These are phyloP conservation scores for Claviceps spartinae DNA, from an alignment of 2,329 filamentous ascomycete genomes.

Conservation along the genomic window DNA sequence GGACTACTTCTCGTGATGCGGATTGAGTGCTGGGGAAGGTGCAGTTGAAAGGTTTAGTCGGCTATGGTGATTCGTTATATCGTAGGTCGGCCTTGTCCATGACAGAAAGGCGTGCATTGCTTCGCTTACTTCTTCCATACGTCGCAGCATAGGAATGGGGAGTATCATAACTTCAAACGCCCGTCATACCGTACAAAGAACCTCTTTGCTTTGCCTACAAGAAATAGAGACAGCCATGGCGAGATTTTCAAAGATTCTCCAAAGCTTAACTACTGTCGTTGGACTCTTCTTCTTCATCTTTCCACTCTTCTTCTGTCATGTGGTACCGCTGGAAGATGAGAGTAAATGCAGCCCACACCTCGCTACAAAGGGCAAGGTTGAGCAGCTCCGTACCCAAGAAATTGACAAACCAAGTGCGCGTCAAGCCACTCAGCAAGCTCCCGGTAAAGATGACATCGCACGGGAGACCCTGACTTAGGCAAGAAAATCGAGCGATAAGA, in stretches of 20 bases:
- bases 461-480: conserved; percentile 23
- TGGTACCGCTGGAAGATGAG: conserved; percentile 25
- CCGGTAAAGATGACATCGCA: conserved; percentile 25
- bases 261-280: neutral
- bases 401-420: conserved; percentile 28
- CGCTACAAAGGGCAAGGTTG: conserved; percentile 29
- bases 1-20: too few relatives aligned
- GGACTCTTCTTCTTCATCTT: conserved; percentile 16
- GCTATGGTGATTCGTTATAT: too few relatives aligned
- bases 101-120: too few relatives aligned
- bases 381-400: conserved; percentile 32
- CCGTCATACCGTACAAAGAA: too few relatives aligned
- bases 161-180: too few relatives aligned
- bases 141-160: too few relatives aligned
- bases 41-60: too few relatives aligned
- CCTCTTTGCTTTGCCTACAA: too few relatives aligned
- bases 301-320: conserved; percentile 30
- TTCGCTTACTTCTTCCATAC: too few relatives aligned
- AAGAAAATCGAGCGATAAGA: conserved; percentile 29
- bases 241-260: neutral
- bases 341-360: conserved; percentile 31
- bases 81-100: too few relatives aligned
- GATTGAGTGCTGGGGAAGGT: too few relatives aligned
- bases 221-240: neutral
- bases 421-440: conserved; percentile 23